Evolutionary conservation across 176 grass and related monocot species (phyloP).

Genomic region (Eleusine indica): DNA sequence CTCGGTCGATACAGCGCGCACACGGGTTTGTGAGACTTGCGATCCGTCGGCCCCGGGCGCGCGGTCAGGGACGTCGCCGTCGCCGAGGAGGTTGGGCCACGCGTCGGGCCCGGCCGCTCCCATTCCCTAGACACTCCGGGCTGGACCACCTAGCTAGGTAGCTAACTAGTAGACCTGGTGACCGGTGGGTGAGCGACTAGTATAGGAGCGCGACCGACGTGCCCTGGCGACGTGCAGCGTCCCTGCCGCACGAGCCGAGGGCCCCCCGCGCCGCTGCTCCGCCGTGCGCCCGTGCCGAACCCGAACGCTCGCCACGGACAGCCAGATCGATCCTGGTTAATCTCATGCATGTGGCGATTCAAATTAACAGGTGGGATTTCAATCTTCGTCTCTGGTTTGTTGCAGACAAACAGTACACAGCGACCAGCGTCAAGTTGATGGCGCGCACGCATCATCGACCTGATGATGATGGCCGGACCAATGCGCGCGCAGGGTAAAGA

Average conservation of each 20-base stretch:
- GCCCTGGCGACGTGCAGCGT: background rate
- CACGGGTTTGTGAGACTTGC: background rate
- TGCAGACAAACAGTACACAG: background rate
- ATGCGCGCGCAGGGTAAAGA: background rate
- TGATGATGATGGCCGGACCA: background rate
- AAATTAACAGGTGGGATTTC: background rate
- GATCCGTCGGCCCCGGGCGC: background rate
- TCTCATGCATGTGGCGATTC: background rate
- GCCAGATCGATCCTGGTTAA: background rate
- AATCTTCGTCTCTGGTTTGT: background rate
- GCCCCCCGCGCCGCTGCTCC: background rate
- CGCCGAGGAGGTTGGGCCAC: background rate
- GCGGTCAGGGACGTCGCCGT: slow-evolving; percentile 6
- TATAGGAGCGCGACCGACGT: background rate
- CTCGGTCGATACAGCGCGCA: background rate
- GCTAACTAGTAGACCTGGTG: background rate
- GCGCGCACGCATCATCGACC: background rate
- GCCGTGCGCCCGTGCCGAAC: background rate
- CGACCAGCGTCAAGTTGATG: background rate
- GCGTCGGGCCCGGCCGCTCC: background rate
- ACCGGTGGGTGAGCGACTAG: background rate
- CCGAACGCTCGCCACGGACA: background rate
- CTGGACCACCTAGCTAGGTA: background rate
- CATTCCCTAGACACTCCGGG: background rate
- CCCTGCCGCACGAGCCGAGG: background rate